Percentiles rank a stretch among this genome's conserved stretches.
phyloP scores from a whole-genome alignment of 139 green algal species.

The Astrephomene gubernaculifera region DNA sequence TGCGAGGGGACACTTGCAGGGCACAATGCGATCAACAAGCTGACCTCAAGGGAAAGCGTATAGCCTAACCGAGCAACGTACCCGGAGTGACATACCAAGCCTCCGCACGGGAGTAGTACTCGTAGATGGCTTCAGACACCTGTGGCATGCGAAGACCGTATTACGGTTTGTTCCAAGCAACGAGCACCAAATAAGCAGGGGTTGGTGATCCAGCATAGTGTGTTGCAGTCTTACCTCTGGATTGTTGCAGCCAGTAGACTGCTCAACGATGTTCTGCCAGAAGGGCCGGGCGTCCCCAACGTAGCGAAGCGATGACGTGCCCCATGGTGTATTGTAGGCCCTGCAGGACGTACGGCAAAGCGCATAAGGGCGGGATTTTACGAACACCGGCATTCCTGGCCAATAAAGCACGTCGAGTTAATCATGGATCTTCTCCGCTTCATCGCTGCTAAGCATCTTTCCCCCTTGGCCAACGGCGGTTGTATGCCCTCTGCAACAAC shows the following conservation, averaged over 20 bases:
- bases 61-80: background rate
- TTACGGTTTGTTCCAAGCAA: background rate
- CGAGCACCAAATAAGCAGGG: background rate
- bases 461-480: too few species aligned
- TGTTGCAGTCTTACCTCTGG: background rate
- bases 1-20: too few species aligned
- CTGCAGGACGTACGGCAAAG: too few species aligned
- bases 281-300: constrained; percentile 82
- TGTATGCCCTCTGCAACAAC: background rate
- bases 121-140: constrained; percentile 73
- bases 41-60: too few species aligned
- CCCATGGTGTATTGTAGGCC: constrained; percentile 77
- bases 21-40: too few species aligned
- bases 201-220: background rate
- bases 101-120: constrained; percentile 66
- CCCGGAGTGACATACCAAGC: constrained; percentile 66
- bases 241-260: constrained; percentile 63
- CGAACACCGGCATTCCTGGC: too few species aligned
- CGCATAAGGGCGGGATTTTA: too few species aligned
- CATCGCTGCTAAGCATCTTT: too few species aligned
- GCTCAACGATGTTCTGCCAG: constrained; percentile 70
- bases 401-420: too few species aligned
- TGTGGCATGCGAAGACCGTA: background rate
- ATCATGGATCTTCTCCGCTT: too few species aligned
- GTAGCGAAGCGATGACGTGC: constrained; percentile 65